These are phyloP conservation scores for Capillidium heterosporum DNA, from an alignment of 371 early-diverging fungal species.

Conservation along the genomic window DNA sequence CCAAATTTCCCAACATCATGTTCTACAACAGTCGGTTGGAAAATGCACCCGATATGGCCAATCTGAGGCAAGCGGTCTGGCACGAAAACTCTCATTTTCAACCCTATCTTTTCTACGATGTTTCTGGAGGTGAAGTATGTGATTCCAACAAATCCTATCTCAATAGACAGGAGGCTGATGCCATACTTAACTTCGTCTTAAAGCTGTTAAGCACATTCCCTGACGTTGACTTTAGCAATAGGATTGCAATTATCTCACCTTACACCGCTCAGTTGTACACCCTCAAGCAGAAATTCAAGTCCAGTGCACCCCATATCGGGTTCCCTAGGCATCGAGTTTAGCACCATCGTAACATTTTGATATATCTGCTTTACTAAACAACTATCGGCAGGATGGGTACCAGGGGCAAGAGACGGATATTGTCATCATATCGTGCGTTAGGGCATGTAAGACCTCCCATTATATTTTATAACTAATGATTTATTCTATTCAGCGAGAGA, in stretches of 20 bases:
- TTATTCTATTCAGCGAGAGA: conserved; percentile 9
- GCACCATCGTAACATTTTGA: conserved; percentile 47
- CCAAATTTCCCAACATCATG: conserved; percentile 53
- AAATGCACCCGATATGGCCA: conserved; percentile 58
- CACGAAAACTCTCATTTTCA: conserved; percentile 37
- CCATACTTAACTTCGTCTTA: conserved; percentile 50
- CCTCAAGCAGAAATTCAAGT: conserved; percentile 40
- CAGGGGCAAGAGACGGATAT: conserved; percentile 98
- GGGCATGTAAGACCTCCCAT: conserved; percentile 30
- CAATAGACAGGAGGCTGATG: conserved; percentile 62
- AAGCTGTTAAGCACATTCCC: conserved; percentile 32
- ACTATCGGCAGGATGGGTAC: conserved; percentile 71
- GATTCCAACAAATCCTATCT: conserved; percentile 52
- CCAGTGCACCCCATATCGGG: conserved; percentile 25
- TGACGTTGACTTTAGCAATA: conserved; percentile 37
- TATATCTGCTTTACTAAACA: not conserved
- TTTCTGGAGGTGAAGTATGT: conserved; percentile 44
- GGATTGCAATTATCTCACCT: conserved; percentile 80
- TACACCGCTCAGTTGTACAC: conserved; percentile 74
- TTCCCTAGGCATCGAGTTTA: conserved; percentile 71
- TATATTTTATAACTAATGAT: too few species aligned
- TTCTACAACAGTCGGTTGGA: conserved; percentile 63
- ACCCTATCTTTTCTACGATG: conserved; percentile 68
- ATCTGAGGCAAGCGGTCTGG: conserved; percentile 50
- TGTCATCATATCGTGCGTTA: conserved; percentile 87